These are phyloP conservation scores for Astragalus membranaceus DNA, from an alignment of 306 rosid species.

Conservation along the genomic window DNA sequence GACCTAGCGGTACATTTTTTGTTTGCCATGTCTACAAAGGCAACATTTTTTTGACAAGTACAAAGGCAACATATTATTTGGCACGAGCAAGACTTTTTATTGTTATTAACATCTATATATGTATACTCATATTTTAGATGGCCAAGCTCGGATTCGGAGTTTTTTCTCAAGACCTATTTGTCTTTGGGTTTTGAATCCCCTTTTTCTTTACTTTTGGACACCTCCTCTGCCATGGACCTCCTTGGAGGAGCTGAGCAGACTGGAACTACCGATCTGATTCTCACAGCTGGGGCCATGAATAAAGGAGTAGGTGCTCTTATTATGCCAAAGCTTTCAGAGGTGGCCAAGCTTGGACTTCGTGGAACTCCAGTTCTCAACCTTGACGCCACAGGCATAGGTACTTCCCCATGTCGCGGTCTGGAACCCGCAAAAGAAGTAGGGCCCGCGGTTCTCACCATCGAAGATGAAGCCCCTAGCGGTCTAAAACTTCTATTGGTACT, in stretches of 20 bases:
- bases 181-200: constrained; percentile 28
- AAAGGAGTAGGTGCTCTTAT: constrained; percentile 35
- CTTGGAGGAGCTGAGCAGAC: constrained; percentile 85
- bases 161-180: constrained; percentile 28
- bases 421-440: constrained; percentile 31
- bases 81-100: constrained; percentile 13
- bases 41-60: not conserved
- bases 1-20: not conserved
- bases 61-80: constrained; percentile 6
- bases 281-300: constrained; percentile 66
- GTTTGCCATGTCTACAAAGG: not conserved
- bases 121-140: constrained; percentile 28
- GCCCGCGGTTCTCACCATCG: constrained; percentile 32
- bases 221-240: constrained; percentile 30
- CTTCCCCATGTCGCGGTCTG: constrained; percentile 31
- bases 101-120: not conserved
- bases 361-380: constrained; percentile 39
- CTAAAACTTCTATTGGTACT: constrained; percentile 34
- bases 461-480: constrained; percentile 32
- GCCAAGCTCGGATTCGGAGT: constrained; percentile 40
- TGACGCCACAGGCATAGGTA: constrained; percentile 36
- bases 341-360: constrained; percentile 24
- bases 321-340: constrained; percentile 28
- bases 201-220: constrained; percentile 21
- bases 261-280: constrained; percentile 73